Evolutionary conservation across 2,329 filamentous ascomycete species (phyloP), one percentile per base, ranked within the genome.

Genomic region (Colletotrichum sp.): DNA sequence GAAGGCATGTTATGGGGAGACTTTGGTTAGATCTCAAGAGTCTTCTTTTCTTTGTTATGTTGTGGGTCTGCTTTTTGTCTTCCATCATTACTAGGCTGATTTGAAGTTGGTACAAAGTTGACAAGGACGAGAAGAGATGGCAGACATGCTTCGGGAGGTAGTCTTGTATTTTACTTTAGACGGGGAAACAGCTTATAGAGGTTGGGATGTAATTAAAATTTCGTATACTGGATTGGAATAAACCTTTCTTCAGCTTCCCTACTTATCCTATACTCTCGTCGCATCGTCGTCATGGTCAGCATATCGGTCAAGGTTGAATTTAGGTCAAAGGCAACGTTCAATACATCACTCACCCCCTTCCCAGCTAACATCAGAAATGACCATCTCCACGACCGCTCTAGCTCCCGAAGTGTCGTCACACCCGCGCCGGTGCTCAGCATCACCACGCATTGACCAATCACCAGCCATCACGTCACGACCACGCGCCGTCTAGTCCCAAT

Each of bases 331-430:
- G 3, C 44, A 52, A 21, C 44, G 12, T 1, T 52, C 44, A 13
- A 24, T 5, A 52, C 6, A 52, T 52, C n/a, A 8, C n/a, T 52
- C 0, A 52, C n/a, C n/a, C 2, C 5, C n/a, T 34, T 36, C 16
- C 18, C 16, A 8, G 55, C 8, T 26, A n/a, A 49, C n/a, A 65
- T 57, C 32, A 18, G n/a, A 32, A 13, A 39, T 30, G 30, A 36
- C 59, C 44, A 34, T 10, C 32, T 36, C 30, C 18, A 32, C 34
- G 32, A 64, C 12, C n/a, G 57, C n/a, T 39, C 34, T 36, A 24
- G 62, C 62, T 36, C 21, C 34, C 52, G 30, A n/a, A 39, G 52
- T 72, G 74, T 76, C 49, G 74, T 76, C 49, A 69, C 74, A 73
- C 49, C 64, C 21, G 49, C 26, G 49, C 26, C 57, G 57, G 57